phyloP scores from a whole-genome alignment of 345 rosid genomes.

The Corchorus olitorius region DNA sequence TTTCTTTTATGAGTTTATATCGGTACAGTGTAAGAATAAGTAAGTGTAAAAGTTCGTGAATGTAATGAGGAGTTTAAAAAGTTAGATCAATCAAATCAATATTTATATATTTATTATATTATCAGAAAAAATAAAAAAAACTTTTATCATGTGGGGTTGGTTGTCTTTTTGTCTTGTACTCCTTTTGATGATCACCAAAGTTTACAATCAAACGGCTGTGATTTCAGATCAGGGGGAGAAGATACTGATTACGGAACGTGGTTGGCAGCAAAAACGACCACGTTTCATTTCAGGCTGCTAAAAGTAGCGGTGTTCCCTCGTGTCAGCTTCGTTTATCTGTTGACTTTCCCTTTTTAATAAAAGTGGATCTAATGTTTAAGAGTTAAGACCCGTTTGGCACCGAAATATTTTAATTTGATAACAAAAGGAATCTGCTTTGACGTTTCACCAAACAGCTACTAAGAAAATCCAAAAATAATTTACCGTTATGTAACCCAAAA shows the following conservation, averaged over 20 bases:
- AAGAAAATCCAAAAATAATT: too few relatives aligned
- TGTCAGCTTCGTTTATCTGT: slow-evolving; percentile 1
- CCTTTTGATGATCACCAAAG: slow-evolving; percentile 7
- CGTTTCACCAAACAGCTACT: slow-evolving; percentile 1
- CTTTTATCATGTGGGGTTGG: slow-evolving; percentile 26
- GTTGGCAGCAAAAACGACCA: not conserved
- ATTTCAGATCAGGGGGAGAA: slow-evolving; percentile 16
- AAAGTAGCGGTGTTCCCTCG: slow-evolving; percentile 7
- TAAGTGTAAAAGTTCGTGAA: not conserved
- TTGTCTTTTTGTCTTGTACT: slow-evolving; percentile 26
- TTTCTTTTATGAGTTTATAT: not conserved
- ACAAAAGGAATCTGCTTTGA: not conserved
- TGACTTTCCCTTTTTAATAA: not conserved
- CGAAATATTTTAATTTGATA: not conserved
- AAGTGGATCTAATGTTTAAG: not conserved
- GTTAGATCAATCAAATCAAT: slow-evolving; percentile 17
- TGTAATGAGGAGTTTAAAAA: slow-evolving; percentile 14
- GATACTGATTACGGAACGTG: not conserved
- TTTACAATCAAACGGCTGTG: slow-evolving; percentile 15
- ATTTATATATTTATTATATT: not conserved
- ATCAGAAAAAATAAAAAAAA: not conserved
- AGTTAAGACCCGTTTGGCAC: not conserved
- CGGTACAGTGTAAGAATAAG: not conserved
- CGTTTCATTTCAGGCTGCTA: not conserved
- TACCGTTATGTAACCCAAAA: too few relatives aligned